Percentiles rank a stretch among this genome's conserved stretches.
phyloP scores from a whole-genome alignment of 2,329 filamentous ascomycete genomes.

The Microsporum canis region DNA sequence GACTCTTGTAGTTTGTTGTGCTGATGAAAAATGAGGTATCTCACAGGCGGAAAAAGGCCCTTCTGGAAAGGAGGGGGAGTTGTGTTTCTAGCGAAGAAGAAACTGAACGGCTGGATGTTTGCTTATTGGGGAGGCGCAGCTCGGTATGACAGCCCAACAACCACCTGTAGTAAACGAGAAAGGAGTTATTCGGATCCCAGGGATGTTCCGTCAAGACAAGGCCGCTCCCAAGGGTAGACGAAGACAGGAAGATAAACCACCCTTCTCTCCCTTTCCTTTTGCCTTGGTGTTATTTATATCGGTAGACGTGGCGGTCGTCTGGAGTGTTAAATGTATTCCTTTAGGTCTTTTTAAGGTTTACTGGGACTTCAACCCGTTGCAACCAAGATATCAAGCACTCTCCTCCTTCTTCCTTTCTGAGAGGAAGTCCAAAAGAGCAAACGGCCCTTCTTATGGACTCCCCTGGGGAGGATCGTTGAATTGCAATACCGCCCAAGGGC shows the following conservation, averaged over 20 bases:
- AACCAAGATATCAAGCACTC: neutral
- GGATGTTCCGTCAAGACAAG: too few relatives aligned
- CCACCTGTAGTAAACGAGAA: neutral
- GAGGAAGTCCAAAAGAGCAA: neutral
- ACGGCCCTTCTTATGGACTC: neutral
- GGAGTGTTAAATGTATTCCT: too few relatives aligned
- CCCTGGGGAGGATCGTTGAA: neutral
- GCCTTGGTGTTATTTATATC: neutral
- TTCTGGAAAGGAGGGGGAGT: neutral
- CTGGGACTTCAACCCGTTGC: neutral
- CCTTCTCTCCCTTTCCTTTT: neutral
- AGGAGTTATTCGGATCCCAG: too few relatives aligned
- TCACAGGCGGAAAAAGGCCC: neutral
- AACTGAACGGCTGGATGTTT: neutral
- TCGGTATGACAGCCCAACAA: slow-evolving; percentile 1
- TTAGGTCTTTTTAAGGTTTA: neutral
- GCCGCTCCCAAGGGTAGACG: too few relatives aligned
- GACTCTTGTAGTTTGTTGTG: neutral
- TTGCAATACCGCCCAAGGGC: slow-evolving; percentile 1
- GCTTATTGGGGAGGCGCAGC: neutral
- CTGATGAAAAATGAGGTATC: neutral
- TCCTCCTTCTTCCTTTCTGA: neutral
- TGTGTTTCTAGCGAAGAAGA: neutral
- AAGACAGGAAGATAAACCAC: too few relatives aligned
- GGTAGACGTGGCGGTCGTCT: neutral